Evolutionary conservation across 2,329 filamentous ascomycete species (phyloP).

Genomic region (Thelonectria discophora): DNA sequence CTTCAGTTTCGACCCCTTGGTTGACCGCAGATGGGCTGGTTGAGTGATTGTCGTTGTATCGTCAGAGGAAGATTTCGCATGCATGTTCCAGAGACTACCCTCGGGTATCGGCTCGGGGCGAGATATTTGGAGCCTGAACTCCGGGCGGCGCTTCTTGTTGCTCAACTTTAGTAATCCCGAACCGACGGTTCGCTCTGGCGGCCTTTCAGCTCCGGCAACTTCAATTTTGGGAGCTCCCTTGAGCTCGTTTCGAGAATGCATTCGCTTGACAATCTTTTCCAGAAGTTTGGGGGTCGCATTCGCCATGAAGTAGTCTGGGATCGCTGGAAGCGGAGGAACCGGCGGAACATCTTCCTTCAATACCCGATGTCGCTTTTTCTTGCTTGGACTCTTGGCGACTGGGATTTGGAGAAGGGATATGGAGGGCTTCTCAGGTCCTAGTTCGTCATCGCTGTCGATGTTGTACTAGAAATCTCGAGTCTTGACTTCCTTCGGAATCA

Average conservation of each 20-base stretch:
- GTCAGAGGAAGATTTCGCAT: conserved; percentile 8
- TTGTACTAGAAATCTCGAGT: conserved; percentile 51
- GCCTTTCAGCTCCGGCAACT: conserved; percentile 9
- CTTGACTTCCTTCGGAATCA: conserved; percentile 46
- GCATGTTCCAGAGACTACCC: conserved; percentile 3
- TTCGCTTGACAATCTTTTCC: conserved; percentile 42
- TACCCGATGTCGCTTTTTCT: conserved; percentile 7
- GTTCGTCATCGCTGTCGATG: conserved; percentile 48
- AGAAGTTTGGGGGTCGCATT: conserved; percentile 40
- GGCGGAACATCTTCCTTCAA: conserved; percentile 35
- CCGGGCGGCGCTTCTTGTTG: conserved; percentile 23
- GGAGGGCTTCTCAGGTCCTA: conserved; percentile 27
- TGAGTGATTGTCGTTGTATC: background rate
- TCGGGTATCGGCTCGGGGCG: conserved; percentile 31
- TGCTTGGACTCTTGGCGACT: conserved; percentile 16
- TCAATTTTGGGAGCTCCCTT: conserved; percentile 10
- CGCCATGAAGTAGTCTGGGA: conserved; percentile 43
- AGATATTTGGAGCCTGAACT: conserved; percentile 40
- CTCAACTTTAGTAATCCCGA: conserved; percentile 14
- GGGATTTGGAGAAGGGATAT: background rate
- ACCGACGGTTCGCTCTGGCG: conserved; percentile 1
- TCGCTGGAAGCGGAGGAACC: conserved; percentile 44
- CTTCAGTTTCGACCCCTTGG: conserved; percentile 1
- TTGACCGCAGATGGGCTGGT: conserved; percentile 12
- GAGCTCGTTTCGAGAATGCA: conserved; percentile 36